phyloP scores from a whole-genome alignment of 768 basidiomycete genomes.

The Podaxis carcinomalis region DNA sequence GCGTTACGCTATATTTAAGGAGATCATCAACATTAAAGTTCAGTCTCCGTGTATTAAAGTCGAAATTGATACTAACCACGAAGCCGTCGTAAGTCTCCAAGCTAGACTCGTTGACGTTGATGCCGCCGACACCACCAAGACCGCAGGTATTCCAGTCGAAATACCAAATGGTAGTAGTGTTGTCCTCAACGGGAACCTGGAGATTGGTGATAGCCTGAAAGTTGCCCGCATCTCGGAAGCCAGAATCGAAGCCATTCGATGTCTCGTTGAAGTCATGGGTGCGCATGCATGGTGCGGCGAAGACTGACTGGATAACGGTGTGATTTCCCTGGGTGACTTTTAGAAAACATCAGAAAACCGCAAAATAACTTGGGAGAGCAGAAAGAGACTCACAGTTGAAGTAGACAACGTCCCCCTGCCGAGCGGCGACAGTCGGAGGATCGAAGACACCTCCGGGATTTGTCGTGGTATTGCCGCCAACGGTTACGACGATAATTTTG shows the following conservation, averaged over 20 bases:
- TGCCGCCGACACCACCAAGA: constrained; percentile 55
- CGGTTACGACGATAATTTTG: constrained; percentile 38
- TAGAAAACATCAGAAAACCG: neutral
- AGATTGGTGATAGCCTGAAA: constrained; percentile 42
- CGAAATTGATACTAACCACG: constrained; percentile 28
- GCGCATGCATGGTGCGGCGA: constrained; percentile 50
- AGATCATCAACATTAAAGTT: neutral
- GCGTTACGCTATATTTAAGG: constrained; percentile 47
- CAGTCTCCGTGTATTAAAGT: neutral
- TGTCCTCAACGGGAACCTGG: constrained; percentile 37
- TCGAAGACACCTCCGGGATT: constrained; percentile 42
- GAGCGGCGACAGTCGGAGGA: constrained; percentile 40
- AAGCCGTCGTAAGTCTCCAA: constrained; percentile 41
- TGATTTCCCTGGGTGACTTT: constrained; percentile 51
- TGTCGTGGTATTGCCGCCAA: constrained; percentile 40
- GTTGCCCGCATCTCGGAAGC: constrained; percentile 45
- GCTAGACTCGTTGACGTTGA: constrained; percentile 48
- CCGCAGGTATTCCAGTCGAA: constrained; percentile 53
- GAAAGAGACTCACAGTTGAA: constrained; percentile 47
- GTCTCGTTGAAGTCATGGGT: constrained; percentile 41
- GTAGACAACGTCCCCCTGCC: constrained; percentile 41
- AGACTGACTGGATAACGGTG: constrained; percentile 54
- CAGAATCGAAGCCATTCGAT: constrained; percentile 57
- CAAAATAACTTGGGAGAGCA: neutral
- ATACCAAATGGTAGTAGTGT: constrained; percentile 53